phyloP scores from a whole-genome alignment of 2,329 filamentous ascomycete genomes.

The Penicillium sp. region DNA sequence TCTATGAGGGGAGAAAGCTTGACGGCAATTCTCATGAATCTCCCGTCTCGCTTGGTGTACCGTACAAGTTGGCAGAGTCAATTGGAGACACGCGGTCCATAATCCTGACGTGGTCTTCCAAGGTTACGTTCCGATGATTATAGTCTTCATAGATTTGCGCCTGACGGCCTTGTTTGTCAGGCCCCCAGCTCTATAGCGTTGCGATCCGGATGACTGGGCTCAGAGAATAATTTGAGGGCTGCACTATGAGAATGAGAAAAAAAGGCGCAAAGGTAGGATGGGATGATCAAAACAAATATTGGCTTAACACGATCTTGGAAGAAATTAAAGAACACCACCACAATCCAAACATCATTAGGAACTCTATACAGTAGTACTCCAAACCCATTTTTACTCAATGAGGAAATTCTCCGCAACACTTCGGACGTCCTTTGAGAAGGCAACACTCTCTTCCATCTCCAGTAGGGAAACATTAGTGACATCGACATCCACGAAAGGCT shows the following conservation, averaged over 20 bases:
- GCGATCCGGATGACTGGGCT: neutral
- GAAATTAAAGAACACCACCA: constrained; percentile 20
- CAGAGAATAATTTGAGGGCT: neutral
- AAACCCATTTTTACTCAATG: constrained; percentile 41
- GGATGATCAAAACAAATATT: constrained; percentile 11
- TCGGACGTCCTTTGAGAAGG: constrained; percentile 48
- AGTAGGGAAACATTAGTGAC: constrained; percentile 55
- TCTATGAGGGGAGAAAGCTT: constrained; percentile 21
- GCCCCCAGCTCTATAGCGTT: neutral
- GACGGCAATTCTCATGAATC: constrained; percentile 6
- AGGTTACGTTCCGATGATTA: constrained; percentile 21
- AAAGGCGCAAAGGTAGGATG: neutral
- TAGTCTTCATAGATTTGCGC: neutral
- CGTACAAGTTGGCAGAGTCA: neutral
- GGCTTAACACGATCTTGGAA: constrained; percentile 25
- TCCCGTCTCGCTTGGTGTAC: constrained; percentile 1
- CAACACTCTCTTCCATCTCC: constrained; percentile 46
- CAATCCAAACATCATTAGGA: constrained; percentile 40
- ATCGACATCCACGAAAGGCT: constrained; percentile 88
- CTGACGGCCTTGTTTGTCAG: neutral
- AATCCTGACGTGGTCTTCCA: constrained; percentile 25
- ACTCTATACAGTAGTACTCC: constrained; percentile 33
- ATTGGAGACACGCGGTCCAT: constrained; percentile 2
- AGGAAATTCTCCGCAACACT: constrained; percentile 46
- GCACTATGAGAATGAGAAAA: constrained; percentile 1